Conservation (phyloP, 768 basidiomycete genomes). For the Tulasnella calospora region DNA sequence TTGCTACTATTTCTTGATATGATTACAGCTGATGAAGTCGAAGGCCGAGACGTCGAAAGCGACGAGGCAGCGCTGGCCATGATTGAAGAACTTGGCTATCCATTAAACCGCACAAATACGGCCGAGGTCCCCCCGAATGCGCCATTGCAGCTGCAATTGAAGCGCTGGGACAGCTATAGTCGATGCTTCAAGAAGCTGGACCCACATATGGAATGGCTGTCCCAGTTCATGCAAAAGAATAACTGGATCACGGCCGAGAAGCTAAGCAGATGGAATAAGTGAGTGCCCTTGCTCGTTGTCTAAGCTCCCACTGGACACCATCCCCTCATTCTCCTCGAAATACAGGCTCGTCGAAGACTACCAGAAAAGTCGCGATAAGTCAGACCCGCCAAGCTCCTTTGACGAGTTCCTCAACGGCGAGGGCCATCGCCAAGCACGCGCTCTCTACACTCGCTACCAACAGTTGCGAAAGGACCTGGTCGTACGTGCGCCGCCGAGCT, state of each 20-base stretch:
- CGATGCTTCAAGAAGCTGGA: neutral
- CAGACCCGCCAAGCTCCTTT: neutral
- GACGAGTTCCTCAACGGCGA: neutral
- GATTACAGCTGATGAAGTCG: neutral
- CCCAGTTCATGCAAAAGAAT: neutral
- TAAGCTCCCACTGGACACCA: neutral
- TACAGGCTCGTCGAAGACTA: neutral
- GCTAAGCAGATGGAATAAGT: neutral
- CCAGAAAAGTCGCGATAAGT: neutral
- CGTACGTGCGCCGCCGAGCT: neutral
- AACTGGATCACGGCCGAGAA: neutral
- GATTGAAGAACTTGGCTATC: neutral
- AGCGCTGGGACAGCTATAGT: neutral
- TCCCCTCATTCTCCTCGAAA: neutral
- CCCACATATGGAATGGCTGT: conserved; percentile 7
- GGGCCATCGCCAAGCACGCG: neutral
- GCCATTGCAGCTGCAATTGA: neutral
- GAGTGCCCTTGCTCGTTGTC: neutral
- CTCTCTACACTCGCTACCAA: neutral
- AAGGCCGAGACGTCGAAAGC: neutral
- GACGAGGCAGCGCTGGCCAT: neutral
- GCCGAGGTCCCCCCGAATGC: conserved; percentile 2
- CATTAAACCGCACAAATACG: neutral
- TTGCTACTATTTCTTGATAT: neutral
- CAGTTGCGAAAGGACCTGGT: neutral